A percentile compares a stretch with the other conserved stretches of the same genome.
Conservation (phyloP, 192 early-diverging fungal species). For the Entomortierella chlamydospora region DNA sequence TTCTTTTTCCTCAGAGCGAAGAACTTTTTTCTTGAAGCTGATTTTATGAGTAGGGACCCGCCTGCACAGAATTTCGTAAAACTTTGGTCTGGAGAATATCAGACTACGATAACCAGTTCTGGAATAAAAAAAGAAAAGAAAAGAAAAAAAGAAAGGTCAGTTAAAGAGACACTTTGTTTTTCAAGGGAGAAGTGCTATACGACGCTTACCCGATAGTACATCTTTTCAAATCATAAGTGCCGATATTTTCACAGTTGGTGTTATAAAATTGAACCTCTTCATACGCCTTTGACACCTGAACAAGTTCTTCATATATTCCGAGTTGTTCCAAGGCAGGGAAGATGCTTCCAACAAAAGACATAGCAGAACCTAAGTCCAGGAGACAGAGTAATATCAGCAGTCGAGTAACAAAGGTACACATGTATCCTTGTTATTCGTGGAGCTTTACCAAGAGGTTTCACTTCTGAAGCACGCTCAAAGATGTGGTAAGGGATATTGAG, state of each 20-base stretch:
- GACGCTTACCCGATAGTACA: neutral
- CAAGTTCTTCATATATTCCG: neutral
- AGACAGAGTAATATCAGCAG: too few relatives aligned
- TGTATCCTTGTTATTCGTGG: neutral
- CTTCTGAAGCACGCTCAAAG: constrained; percentile 5
- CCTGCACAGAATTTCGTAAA: neutral
- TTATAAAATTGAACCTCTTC: neutral
- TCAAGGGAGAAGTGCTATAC: neutral
- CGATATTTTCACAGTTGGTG: neutral
- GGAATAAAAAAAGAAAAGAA: neutral
- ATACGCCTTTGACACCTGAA: neutral
- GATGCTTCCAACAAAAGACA: neutral
- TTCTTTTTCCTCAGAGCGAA: neutral
- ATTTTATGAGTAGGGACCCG: neutral
- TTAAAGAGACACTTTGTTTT: too few relatives aligned
- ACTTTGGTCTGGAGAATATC: neutral
- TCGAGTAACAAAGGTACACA: neutral
- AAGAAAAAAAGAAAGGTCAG: too few relatives aligned
- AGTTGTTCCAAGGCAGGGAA: constrained; percentile 4
- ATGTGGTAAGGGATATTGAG: neutral
- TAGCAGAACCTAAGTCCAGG: constrained; percentile 8
- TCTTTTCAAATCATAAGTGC: neutral
- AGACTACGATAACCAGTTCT: neutral
- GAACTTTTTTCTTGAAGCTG: constrained; percentile 7
- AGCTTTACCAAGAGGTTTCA: constrained; percentile 3